A percentile compares a stretch with the other conserved stretches of the same genome.
Conservation (phyloP, 331 rosid species). For the Dryas integrifolia region DNA sequence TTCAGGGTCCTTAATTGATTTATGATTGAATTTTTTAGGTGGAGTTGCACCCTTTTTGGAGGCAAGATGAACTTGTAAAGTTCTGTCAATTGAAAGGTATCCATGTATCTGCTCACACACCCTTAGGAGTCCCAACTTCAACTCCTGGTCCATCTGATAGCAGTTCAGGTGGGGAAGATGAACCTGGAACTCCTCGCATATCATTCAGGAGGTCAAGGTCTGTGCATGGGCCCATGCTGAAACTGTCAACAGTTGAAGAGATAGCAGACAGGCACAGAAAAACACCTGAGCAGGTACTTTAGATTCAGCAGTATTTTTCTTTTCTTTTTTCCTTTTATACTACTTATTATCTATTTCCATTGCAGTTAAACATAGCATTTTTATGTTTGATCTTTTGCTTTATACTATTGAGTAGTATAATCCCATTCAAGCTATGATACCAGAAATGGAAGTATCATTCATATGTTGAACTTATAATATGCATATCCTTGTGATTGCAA, state of each 20-base stretch:
- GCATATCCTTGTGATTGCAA: not conserved
- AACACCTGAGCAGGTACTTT: slow-evolving; percentile 46
- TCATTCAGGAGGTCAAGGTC: slow-evolving; percentile 49
- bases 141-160: slow-evolving; percentile 43
- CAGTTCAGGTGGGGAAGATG: slow-evolving; percentile 49
- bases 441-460: slow-evolving; percentile 13
- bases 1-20: not conserved
- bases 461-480: not conserved
- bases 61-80: slow-evolving; percentile 50
- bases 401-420: not conserved
- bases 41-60: slow-evolving; percentile 56
- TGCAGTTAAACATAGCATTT: not conserved
- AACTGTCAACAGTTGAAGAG: slow-evolving; percentile 40
- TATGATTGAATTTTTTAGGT: slow-evolving; percentile 25
- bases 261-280: slow-evolving; percentile 44
- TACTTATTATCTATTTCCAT: not conserved
- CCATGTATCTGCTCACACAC: slow-evolving; percentile 52
- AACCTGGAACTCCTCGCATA: slow-evolving; percentile 52
- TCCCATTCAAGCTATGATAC: slow-evolving; percentile 8
- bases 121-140: slow-evolving; percentile 46
- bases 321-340: not conserved
- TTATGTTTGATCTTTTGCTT: slow-evolving; percentile 5
- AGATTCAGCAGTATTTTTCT: not conserved
- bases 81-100: slow-evolving; percentile 46
- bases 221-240: slow-evolving; percentile 56